A percentile compares a stretch with the other conserved stretches of the same genome.
phyloP scores from a whole-genome alignment of 306 rosid genomes.

The Trichosanthes cucumerina region DNA sequence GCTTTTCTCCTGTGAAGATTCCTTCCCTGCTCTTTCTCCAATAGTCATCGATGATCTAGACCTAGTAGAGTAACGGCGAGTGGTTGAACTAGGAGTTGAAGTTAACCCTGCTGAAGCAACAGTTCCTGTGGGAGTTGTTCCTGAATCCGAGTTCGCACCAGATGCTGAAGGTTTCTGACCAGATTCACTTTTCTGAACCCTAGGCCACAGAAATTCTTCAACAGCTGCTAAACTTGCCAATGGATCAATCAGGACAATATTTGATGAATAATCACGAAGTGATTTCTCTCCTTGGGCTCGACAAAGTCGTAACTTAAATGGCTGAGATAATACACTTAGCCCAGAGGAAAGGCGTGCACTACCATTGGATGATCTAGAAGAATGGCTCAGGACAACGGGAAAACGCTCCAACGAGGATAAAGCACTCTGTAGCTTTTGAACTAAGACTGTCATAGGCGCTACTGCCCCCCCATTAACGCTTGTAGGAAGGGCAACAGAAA shows the following conservation, averaged over 20 bases:
- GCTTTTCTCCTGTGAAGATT: conserved; percentile 61
- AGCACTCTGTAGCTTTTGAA: conserved; percentile 97
- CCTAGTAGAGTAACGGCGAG: conserved; percentile 80
- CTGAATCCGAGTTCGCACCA: conserved; percentile 75
- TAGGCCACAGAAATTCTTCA: conserved; percentile 97
- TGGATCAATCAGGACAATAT: conserved; percentile 89
- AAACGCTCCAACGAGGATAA: conserved; percentile 93
- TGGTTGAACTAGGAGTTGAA: conserved; percentile 47
- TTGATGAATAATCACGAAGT: conserved; percentile 84
- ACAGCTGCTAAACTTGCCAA: conserved; percentile 93
- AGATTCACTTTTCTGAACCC: conserved; percentile 81
- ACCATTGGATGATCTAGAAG: conserved; percentile 84
- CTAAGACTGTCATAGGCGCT: conserved; percentile 68
- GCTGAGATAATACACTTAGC: conserved; percentile 82
- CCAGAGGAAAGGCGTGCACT: conserved; percentile 94
- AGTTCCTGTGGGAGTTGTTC: conserved; percentile 56
- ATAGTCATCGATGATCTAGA: conserved; percentile 74
- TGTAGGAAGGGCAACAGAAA: conserved; percentile 75
- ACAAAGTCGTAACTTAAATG: conserved; percentile 87
- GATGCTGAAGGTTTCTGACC: conserved; percentile 59
- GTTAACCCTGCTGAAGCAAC: conserved; percentile 61
- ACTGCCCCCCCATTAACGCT: conserved; percentile 22
- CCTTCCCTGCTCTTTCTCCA: conserved; percentile 56
- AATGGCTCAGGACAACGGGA: conserved; percentile 93
- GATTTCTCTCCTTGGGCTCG: conserved; percentile 91